phyloP scores from a whole-genome alignment of 805 yeast species.

The Nakazawaea ishiwadae region DNA sequence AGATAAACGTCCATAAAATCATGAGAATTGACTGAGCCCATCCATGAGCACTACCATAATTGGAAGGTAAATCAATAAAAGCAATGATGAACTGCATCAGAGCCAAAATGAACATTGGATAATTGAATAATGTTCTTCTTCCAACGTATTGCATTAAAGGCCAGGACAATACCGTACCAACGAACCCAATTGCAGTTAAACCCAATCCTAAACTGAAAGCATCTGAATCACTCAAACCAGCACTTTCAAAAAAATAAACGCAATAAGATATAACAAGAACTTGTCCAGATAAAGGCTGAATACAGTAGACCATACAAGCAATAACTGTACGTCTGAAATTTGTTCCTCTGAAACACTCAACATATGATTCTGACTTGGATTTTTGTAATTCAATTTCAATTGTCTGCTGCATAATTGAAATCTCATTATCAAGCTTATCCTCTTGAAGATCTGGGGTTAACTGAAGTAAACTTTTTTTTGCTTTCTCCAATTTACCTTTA shows the following conservation, averaged over 20 bases:
- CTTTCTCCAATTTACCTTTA: conserved; percentile 34
- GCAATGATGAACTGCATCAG: conserved; percentile 38
- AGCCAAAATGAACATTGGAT: conserved; percentile 31
- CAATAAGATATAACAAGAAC: conserved; percentile 34
- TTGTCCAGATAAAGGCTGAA: conserved; percentile 41
- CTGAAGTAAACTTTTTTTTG: conserved; percentile 31
- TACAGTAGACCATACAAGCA: conserved; percentile 37
- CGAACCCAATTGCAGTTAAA: conserved; percentile 38
- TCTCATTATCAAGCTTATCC: conserved; percentile 33
- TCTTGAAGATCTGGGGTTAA: conserved; percentile 29
- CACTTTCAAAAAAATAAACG: conserved; percentile 46
- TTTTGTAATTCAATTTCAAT: neutral
- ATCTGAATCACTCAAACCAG: conserved; percentile 36
- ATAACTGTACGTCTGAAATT: conserved; percentile 47
- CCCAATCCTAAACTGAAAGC: conserved; percentile 44
- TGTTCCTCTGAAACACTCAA: conserved; percentile 40
- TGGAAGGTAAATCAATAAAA: conserved; percentile 19
- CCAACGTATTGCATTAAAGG: conserved; percentile 30
- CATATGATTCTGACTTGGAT: neutral
- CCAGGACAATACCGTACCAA: conserved; percentile 42
- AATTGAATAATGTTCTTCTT: conserved; percentile 32
- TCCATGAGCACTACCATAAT: conserved; percentile 21
- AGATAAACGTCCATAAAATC: conserved; percentile 39
- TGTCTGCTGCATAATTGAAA: conserved; percentile 41
- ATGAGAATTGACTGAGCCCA: conserved; percentile 45